These are phyloP conservation scores for Papiliotrema flavescens DNA, from an alignment of 1,284 basidiomycete species.

Conservation along the genomic window DNA sequence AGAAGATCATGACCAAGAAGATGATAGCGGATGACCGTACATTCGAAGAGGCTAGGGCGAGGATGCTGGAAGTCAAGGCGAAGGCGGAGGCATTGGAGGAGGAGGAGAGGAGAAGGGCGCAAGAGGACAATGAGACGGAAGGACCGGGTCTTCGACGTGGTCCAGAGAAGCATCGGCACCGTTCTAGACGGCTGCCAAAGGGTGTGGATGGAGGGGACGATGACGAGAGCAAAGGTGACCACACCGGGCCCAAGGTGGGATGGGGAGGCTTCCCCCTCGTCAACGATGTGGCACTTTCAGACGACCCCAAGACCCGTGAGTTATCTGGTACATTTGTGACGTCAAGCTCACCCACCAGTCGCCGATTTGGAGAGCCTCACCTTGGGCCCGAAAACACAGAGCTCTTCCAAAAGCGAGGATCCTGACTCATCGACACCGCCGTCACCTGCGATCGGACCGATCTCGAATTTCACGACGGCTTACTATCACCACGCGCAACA, in stretches of 20 bases:
- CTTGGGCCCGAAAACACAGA: too few relatives aligned
- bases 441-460: background rate
- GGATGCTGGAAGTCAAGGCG: background rate
- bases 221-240: background rate
- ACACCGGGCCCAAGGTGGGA: constrained; percentile 8
- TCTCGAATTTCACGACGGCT: background rate
- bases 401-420: too few relatives aligned
- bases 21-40: background rate
- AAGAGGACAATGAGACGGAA: constrained; percentile 19
- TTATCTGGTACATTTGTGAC: too few relatives aligned
- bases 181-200: background rate
- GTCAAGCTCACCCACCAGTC: too few relatives aligned
- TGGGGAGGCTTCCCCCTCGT: constrained; percentile 25
- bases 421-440: background rate
- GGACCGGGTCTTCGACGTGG: constrained; percentile 26
- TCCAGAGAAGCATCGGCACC: constrained; percentile 1
- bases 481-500: constrained; percentile 37
- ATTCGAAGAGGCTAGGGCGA: background rate
- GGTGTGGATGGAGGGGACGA: constrained; percentile 1
- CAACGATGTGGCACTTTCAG: too few relatives aligned
- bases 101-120: background rate
- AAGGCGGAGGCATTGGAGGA: background rate
- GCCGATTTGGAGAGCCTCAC: too few relatives aligned
- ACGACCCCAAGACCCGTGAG: too few relatives aligned
- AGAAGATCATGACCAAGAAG: background rate